Percentiles rank a stretch among this genome's conserved stretches.
Evolutionary conservation across 2,329 filamentous ascomycete species (phyloP).

Genomic region (Seiridium cupressi): DNA sequence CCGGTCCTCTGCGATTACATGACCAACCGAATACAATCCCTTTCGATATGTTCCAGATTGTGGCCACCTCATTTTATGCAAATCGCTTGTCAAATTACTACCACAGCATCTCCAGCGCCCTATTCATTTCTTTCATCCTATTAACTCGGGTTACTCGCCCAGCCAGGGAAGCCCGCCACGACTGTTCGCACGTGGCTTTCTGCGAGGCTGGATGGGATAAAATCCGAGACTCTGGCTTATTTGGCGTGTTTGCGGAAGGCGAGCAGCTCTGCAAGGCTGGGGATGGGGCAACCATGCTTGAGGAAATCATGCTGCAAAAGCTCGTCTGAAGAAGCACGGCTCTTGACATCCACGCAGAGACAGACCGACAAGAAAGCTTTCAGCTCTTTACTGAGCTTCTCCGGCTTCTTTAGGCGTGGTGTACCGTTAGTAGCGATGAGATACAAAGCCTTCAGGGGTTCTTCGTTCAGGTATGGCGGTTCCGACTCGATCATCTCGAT

Average conservation of each 20-base stretch:
- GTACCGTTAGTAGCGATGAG: constrained; percentile 98
- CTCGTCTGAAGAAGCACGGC: constrained; percentile 86
- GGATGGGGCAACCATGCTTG: constrained; percentile 82
- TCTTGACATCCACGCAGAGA: constrained; percentile 94
- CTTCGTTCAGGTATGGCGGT: constrained; percentile 95
- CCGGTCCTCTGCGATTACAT: background rate
- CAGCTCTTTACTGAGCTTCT: constrained; percentile 96
- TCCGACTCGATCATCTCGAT: constrained; percentile 99
- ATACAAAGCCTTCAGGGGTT: constrained; percentile 94
- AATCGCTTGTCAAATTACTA: background rate
- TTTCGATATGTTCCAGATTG: background rate
- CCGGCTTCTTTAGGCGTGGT: constrained; percentile 93
- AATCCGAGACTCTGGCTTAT: constrained; percentile 32
- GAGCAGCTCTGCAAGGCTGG: constrained; percentile 81
- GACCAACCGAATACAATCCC: background rate
- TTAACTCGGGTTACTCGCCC: no score
- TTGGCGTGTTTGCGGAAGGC: constrained; percentile 78
- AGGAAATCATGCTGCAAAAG: constrained; percentile 91
- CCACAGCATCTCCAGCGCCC: background rate
- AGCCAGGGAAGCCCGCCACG: no score
- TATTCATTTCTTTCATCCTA: no score
- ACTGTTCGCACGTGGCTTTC: no score
- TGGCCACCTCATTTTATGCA: background rate
- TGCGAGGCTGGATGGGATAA: no score
- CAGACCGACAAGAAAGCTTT: constrained; percentile 97